These are phyloP conservation scores for Citrus sp. DNA, from an alignment of 345 rosid species.

Conservation along the genomic window DNA sequence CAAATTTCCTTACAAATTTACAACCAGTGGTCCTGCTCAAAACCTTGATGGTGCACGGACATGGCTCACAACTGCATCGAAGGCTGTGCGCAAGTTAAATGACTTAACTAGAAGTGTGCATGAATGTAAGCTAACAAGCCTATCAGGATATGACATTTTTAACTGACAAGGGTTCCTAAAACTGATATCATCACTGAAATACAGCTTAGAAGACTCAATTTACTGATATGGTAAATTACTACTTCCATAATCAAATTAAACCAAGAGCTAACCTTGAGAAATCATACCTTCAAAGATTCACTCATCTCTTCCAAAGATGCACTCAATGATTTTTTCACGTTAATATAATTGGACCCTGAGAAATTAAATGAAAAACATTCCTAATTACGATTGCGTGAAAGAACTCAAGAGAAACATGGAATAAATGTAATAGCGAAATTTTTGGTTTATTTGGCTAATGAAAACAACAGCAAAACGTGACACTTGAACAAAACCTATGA, in stretches of 20 bases:
- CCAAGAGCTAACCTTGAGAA: not conserved
- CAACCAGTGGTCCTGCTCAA: not conserved
- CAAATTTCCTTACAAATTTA: not conserved
- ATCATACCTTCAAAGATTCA: constrained; percentile 57
- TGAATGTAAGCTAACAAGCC: no score
- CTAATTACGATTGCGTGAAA: constrained; percentile 8
- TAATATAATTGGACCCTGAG: constrained; percentile 45
- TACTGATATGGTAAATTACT: not conserved
- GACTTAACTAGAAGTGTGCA: not conserved
- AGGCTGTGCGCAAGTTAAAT: not conserved
- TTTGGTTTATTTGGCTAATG: not conserved
- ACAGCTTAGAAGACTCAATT: not conserved
- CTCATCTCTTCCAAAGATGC: constrained; percentile 48
- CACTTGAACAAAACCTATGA: not conserved
- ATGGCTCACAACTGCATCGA: not conserved
- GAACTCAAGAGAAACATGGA: constrained; percentile 9
- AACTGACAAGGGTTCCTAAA: not conserved
- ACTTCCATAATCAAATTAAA: not conserved
- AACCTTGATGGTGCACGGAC: not conserved
- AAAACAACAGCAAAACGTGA: not conserved
- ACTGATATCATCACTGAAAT: not conserved
- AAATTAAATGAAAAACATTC: constrained; percentile 15
- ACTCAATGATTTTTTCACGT: constrained; percentile 31
- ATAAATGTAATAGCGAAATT: not conserved
- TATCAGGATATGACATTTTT: not conserved